A percentile compares a stretch with the other conserved stretches of the same genome.
These are phyloP conservation scores for Paramecium sexaurelia DNA, from an alignment of 73 alveolate species.

Conservation along the genomic window DNA sequence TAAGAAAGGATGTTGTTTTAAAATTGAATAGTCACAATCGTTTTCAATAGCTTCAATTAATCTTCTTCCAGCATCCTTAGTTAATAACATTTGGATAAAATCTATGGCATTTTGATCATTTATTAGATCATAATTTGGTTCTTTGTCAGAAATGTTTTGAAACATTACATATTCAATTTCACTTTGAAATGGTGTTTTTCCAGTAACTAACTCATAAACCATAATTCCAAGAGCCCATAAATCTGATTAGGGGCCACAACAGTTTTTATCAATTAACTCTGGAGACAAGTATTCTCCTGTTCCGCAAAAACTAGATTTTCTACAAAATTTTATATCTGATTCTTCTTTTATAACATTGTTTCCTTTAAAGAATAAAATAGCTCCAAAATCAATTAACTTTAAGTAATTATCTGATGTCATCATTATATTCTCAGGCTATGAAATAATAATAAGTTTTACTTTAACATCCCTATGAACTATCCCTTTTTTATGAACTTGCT, in stretches of 20 bases:
- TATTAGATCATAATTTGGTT: slow-evolving; percentile 24
- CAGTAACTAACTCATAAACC: slow-evolving; percentile 82
- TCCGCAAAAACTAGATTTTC: slow-evolving; percentile 61
- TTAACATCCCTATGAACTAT: slow-evolving; percentile 42
- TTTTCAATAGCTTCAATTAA: slow-evolving; percentile 9
- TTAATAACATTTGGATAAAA: slow-evolving; percentile 31
- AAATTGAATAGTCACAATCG: slow-evolving; percentile 1
- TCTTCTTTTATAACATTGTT: slow-evolving; percentile 35
- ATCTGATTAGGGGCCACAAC: slow-evolving; percentile 73
- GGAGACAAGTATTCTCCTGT: slow-evolving; percentile 74
- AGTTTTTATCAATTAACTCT: slow-evolving; percentile 59
- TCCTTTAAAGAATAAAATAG: slow-evolving; percentile 15
- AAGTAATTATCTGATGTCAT: slow-evolving; percentile 50
- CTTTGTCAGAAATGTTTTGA: slow-evolving; percentile 23
- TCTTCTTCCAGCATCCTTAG: slow-evolving; percentile 59
- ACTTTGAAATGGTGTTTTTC: slow-evolving; percentile 88
- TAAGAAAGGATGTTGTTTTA: slow-evolving; percentile 29
- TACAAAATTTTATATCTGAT: background rate
- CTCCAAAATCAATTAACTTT: slow-evolving; percentile 64
- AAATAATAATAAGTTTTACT: background rate
- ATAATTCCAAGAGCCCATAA: slow-evolving; percentile 95
- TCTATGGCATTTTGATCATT: background rate
- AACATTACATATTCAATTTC: slow-evolving; percentile 47
- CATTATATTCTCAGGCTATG: slow-evolving; percentile 65
- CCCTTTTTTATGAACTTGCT: background rate